Conservation (phyloP, 805 yeast species). For the Candida loeiensis region DNA sequence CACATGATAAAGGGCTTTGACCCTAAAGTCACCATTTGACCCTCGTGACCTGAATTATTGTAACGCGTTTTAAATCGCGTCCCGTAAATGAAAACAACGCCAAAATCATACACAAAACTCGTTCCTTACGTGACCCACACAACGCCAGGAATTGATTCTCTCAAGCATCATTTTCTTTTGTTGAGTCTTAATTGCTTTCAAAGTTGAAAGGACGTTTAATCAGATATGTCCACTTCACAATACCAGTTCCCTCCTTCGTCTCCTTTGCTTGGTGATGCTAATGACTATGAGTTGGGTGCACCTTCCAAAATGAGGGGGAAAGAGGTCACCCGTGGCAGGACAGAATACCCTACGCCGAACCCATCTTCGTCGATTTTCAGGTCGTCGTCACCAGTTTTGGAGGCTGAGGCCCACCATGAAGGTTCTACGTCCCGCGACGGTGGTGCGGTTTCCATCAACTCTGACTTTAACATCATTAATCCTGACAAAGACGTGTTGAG, state of each 20-base stretch:
- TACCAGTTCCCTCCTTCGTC: conserved; percentile 53
- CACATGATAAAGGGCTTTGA: conserved; percentile 2
- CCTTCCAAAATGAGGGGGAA: conserved; percentile 7
- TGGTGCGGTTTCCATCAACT: conserved; percentile 19
- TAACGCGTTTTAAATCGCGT: conserved; percentile 1
- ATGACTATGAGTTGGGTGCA: conserved; percentile 16
- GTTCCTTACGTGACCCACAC: neutral
- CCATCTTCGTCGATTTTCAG: conserved; percentile 52
- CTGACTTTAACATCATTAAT: conserved; percentile 34
- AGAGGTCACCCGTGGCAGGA: conserved; percentile 15
- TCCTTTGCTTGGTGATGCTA: conserved; percentile 36
- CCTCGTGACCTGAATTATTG: neutral
- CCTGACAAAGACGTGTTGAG: conserved; percentile 31
- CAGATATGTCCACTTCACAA: conserved; percentile 4
- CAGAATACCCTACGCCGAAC: conserved; percentile 64
- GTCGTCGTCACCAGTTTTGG: conserved; percentile 37
- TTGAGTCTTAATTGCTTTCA: neutral
- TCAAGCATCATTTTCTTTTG: conserved; percentile 1
- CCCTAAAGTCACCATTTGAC: conserved; percentile 5
- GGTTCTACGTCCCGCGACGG: neutral
- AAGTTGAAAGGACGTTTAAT: neutral
- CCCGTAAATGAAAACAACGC: conserved; percentile 3
- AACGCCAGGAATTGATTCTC: neutral
- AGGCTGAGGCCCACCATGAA: conserved; percentile 8
- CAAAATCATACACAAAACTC: conserved; percentile 1